Conservation (phyloP, 208 protist genomes). For the Crithidia sp. region DNA sequence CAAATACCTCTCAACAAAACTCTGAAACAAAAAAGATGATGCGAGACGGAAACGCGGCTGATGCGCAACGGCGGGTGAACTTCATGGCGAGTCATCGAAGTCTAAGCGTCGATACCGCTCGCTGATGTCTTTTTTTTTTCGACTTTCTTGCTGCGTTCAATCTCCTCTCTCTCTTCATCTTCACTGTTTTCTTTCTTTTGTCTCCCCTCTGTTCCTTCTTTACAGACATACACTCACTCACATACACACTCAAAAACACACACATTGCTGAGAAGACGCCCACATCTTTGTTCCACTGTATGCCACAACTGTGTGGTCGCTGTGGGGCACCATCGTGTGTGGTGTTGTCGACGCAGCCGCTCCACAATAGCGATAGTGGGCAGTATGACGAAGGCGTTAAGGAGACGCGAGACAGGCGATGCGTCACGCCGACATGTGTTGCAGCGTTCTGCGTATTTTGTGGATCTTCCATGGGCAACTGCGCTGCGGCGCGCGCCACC, state of each 20-base stretch:
- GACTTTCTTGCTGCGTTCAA: too few relatives aligned
- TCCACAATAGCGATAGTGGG: background rate
- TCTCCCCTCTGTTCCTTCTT: too few relatives aligned
- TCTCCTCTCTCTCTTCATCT: too few relatives aligned
- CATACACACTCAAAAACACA: background rate
- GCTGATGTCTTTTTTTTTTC: too few relatives aligned
- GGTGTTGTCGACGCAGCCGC: slow-evolving; percentile 1
- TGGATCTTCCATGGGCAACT: background rate
- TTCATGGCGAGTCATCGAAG: too few relatives aligned
- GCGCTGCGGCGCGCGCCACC: too few relatives aligned
- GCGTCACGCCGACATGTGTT: background rate
- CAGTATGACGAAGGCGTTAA: background rate
- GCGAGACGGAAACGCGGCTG: too few relatives aligned
- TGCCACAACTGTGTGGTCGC: background rate
- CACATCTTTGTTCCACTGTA: background rate
- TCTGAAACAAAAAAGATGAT: too few relatives aligned
- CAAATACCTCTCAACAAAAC: too few relatives aligned
- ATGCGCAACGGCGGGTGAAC: too few relatives aligned
- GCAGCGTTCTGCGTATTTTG: slow-evolving; percentile 4
- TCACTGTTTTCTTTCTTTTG: too few relatives aligned
- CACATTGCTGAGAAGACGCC: background rate
- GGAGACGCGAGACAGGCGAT: background rate
- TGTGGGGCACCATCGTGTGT: slow-evolving; percentile 9
- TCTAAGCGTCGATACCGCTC: too few relatives aligned
- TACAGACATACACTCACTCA: background rate